phyloP scores from a whole-genome alignment of 225 moss, liverwort and hornwort species.

The Bryoerythrophyllum caledonicum region DNA sequence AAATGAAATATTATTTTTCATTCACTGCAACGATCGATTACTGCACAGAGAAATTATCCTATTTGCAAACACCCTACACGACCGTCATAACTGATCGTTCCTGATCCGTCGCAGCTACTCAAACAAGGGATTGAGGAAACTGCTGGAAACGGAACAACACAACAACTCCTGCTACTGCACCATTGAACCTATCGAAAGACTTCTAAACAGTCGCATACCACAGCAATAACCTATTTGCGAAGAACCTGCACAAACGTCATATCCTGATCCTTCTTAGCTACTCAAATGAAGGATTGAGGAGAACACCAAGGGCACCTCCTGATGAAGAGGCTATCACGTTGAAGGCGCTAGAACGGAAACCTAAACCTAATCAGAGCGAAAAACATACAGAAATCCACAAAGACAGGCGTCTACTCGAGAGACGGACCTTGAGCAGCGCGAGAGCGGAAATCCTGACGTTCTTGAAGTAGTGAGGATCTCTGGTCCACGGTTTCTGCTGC shows the following conservation, averaged over 20 bases:
- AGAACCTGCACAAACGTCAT: neutral
- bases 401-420: too few relatives aligned
- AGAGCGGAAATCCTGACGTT: constrained; percentile 91
- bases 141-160: neutral
- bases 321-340: neutral
- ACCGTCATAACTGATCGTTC: too few relatives aligned
- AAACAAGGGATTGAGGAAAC: too few relatives aligned
- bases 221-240: neutral
- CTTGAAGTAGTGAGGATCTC: constrained; percentile 89
- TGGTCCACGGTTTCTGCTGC: constrained; percentile 83
- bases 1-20: too few relatives aligned
- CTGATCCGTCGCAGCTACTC: too few relatives aligned
- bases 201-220: neutral
- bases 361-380: neutral
- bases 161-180: neutral
- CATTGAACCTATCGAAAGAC: neutral
- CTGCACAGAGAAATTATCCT: too few relatives aligned
- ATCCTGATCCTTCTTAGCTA: neutral
- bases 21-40: too few relatives aligned
- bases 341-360: too few relatives aligned
- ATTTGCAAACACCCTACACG: too few relatives aligned
- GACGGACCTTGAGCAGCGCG: constrained; percentile 63
- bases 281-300: neutral
- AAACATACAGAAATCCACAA: neutral
- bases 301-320: neutral